A percentile compares a stretch with the other conserved stretches of the same genome.
Evolutionary conservation across 2,329 filamentous ascomycete species (phyloP).

Genomic region (Ascochyta koolunga): DNA sequence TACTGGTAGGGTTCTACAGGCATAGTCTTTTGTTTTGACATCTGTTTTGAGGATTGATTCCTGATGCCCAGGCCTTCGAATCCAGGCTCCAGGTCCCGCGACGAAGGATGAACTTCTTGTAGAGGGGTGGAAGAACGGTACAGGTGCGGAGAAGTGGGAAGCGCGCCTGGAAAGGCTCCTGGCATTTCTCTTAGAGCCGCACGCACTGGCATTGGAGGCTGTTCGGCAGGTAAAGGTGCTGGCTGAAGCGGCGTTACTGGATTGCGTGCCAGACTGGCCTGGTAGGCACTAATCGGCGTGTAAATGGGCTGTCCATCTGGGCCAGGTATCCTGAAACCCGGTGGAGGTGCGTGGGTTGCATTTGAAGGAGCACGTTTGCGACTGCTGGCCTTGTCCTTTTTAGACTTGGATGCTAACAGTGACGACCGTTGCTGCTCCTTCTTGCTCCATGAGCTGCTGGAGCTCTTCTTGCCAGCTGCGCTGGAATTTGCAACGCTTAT

Average conservation of each 20-base stretch:
- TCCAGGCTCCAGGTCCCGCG: conserved; percentile 26
- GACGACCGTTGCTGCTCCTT: conserved; percentile 35
- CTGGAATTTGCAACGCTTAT: conserved; percentile 36
- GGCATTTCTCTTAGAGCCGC: conserved; percentile 41
- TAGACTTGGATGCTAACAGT: conserved; percentile 38
- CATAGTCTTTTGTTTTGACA: conserved; percentile 35
- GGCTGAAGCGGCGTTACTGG: conserved; percentile 47
- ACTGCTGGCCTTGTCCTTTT: conserved; percentile 41
- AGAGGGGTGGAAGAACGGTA: conserved; percentile 29
- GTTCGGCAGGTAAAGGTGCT: conserved; percentile 48
- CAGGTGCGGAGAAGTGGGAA: conserved; percentile 36
- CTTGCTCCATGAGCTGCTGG: conserved; percentile 45
- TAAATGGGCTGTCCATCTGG: conserved; percentile 57
- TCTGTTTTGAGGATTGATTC: conserved; percentile 29
- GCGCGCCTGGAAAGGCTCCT: conserved; percentile 48
- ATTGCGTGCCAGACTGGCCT: conserved; percentile 45
- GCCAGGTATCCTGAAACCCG: conserved; percentile 56
- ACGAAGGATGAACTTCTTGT: conserved; percentile 22
- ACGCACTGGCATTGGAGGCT: conserved; percentile 1
- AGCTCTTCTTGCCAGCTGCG: conserved; percentile 40
- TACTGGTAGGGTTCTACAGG: conserved; percentile 45
- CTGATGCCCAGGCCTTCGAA: conserved; percentile 17
- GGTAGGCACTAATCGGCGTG: conserved; percentile 51
- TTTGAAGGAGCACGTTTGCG: conserved; percentile 38
- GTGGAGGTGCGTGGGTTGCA: conserved; percentile 33